Evolutionary conservation across 2,329 filamentous ascomycete species (phyloP).

Genomic region (Paracamarosporium sp.): DNA sequence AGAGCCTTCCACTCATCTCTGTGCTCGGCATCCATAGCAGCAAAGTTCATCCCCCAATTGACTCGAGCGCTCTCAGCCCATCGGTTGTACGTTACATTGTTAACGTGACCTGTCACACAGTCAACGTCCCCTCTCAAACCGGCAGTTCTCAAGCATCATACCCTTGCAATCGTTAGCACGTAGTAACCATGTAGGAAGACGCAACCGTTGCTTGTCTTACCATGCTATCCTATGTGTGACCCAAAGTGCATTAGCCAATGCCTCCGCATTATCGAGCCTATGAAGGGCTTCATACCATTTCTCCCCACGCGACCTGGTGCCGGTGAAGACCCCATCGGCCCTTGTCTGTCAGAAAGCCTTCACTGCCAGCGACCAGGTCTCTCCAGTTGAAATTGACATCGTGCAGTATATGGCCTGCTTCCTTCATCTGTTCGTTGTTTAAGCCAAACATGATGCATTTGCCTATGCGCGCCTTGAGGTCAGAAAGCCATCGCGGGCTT

Average conservation of each 20-base stretch:
- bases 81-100: constrained; percentile 83
- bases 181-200: constrained; percentile 10
- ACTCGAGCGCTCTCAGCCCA: constrained; percentile 84
- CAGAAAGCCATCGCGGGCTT: constrained; percentile 72
- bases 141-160: constrained; percentile 10
- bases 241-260: constrained; percentile 33
- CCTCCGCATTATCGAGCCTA: constrained; percentile 13
- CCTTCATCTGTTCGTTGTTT: constrained; percentile 60
- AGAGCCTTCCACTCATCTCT: constrained; percentile 71
- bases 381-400: constrained; percentile 72
- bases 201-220: constrained; percentile 48
- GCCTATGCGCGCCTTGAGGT: constrained; percentile 71
- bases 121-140: constrained; percentile 23
- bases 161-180: constrained; percentile 27
- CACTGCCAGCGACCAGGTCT: constrained; percentile 72
- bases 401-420: constrained; percentile 66
- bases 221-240: constrained; percentile 57
- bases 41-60: constrained; percentile 78
- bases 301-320: constrained; percentile 80
- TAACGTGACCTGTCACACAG: constrained; percentile 72
- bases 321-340: constrained; percentile 68
- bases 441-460: constrained; percentile 79
- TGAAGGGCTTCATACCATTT: constrained; percentile 68
- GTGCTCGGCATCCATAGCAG: constrained; percentile 66
- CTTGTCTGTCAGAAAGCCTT: constrained; percentile 74